A percentile compares a stretch with the other conserved stretches of the same genome.
These are phyloP conservation scores for Penicillium sp. DNA, from an alignment of 2,329 filamentous ascomycete genomes.

Conservation along the genomic window DNA sequence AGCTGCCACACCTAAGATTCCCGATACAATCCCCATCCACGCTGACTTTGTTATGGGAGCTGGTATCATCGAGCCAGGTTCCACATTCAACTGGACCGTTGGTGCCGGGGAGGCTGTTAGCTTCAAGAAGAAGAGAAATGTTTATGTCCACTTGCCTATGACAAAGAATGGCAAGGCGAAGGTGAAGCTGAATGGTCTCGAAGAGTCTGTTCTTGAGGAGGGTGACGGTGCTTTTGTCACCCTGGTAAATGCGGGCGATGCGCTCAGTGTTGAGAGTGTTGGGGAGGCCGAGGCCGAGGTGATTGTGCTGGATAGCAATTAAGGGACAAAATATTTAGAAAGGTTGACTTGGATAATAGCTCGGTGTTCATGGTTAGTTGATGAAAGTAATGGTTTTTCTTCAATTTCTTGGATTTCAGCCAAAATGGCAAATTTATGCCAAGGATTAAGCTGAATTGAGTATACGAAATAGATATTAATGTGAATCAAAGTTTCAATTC, in stretches of 20 bases:
- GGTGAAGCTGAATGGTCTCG: slow-evolving; percentile 68
- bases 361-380: neutral
- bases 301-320: slow-evolving; percentile 68
- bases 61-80: slow-evolving; percentile 69
- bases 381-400: neutral
- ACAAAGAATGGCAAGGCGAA: slow-evolving; percentile 73
- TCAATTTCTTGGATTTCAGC: too few species aligned
- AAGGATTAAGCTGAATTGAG: too few species aligned
- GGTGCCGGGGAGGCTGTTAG: slow-evolving; percentile 55
- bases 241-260: slow-evolving; percentile 66
- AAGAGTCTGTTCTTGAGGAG: slow-evolving; percentile 70
- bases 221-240: slow-evolving; percentile 82
- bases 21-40: slow-evolving; percentile 78
- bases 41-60: slow-evolving; percentile 87
- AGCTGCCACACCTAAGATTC: slow-evolving; percentile 63
- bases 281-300: slow-evolving; percentile 72
- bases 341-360: neutral
- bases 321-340: slow-evolving; percentile 9
- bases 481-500: too few species aligned
- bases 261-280: slow-evolving; percentile 67
- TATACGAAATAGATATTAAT: too few species aligned
- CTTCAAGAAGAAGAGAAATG: slow-evolving; percentile 62
- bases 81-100: slow-evolving; percentile 72
- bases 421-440: too few species aligned
- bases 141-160: slow-evolving; percentile 83